Evolutionary conservation across 768 basidiomycete genomes (phyloP).

Genomic region (Termitomyces sp.): DNA sequence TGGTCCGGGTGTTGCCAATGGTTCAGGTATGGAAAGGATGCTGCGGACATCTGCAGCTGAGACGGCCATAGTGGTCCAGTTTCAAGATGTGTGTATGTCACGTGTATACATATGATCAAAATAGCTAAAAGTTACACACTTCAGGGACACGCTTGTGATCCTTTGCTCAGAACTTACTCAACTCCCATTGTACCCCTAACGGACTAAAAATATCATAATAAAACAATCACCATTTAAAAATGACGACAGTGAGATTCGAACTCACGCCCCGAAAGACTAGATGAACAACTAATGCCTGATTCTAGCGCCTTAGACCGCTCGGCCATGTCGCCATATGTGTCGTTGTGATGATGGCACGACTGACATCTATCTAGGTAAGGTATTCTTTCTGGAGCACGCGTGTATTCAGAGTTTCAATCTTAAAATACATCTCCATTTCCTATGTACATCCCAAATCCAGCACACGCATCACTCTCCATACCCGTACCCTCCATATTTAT

Average conservation of each 20-base stretch:
- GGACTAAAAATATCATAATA: too few species aligned
- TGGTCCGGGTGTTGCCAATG: slow-evolving; percentile 33
- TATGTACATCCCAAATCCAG: neutral
- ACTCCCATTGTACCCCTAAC: too few species aligned
- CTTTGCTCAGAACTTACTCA: too few species aligned
- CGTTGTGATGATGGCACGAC: too few species aligned
- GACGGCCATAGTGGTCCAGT: slow-evolving; percentile 43
- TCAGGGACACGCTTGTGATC: too few species aligned
- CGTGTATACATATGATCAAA: neutral
- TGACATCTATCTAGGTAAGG: too few species aligned
- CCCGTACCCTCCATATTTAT: neutral
- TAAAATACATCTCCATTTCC: too few species aligned
- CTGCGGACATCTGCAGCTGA: slow-evolving; percentile 82
- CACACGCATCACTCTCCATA: neutral
- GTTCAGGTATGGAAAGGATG: slow-evolving; percentile 61
- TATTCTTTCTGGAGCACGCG: too few species aligned
- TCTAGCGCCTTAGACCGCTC: slow-evolving; percentile 60
- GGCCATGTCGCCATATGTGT: slow-evolving; percentile 28
- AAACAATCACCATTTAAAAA: too few species aligned
- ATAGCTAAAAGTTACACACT: too few species aligned
- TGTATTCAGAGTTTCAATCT: too few species aligned
- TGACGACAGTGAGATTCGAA: neutral
- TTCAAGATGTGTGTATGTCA: slow-evolving; percentile 7
- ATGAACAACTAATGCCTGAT: slow-evolving; percentile 23
- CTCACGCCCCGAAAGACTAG: too few species aligned